Conservation (phyloP, 129 eudicot species). For the Pseudognaphalium luteoalbum region DNA sequence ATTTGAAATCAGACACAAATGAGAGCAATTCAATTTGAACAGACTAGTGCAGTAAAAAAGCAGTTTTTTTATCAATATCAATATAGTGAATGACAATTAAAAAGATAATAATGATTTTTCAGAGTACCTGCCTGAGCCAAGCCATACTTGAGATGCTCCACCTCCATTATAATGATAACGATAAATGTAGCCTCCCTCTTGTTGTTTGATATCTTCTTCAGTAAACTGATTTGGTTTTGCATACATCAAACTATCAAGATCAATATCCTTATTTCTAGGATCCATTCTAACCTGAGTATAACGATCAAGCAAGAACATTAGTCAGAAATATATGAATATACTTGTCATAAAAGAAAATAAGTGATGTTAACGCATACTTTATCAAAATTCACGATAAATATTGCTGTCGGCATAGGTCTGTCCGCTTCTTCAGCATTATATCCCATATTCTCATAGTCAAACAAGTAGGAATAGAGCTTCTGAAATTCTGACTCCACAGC, state of each 20-base stretch:
- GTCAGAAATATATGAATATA: background rate
- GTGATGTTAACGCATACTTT: constrained; percentile 52
- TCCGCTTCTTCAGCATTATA: constrained; percentile 61
- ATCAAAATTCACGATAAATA: constrained; percentile 90
- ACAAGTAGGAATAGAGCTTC: constrained; percentile 79
- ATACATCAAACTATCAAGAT: constrained; percentile 75
- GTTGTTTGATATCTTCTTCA: constrained; percentile 82
- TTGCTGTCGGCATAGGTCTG: constrained; percentile 82
- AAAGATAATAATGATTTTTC: background rate
- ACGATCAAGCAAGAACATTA: constrained; percentile 15
- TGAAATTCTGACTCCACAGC: constrained; percentile 83
- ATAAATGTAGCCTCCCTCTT: constrained; percentile 92
- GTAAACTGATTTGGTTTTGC: constrained; percentile 47
- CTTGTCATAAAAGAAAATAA: too few relatives aligned
- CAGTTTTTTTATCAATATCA: background rate
- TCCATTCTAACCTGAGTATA: constrained; percentile 84
- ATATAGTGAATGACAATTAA: background rate
- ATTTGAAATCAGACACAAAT: constrained; percentile 16
- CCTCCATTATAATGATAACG: constrained; percentile 96
- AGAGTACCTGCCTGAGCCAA: constrained; percentile 89
- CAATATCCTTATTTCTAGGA: constrained; percentile 84
- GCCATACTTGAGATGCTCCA: constrained; percentile 98
- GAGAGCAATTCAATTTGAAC: background rate
- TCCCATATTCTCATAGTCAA: constrained; percentile 66
- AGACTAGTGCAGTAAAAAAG: background rate